Base-by-base conservation (phyloP, 73 alveolate species). In the Blepharisma stoltei region DNA sequence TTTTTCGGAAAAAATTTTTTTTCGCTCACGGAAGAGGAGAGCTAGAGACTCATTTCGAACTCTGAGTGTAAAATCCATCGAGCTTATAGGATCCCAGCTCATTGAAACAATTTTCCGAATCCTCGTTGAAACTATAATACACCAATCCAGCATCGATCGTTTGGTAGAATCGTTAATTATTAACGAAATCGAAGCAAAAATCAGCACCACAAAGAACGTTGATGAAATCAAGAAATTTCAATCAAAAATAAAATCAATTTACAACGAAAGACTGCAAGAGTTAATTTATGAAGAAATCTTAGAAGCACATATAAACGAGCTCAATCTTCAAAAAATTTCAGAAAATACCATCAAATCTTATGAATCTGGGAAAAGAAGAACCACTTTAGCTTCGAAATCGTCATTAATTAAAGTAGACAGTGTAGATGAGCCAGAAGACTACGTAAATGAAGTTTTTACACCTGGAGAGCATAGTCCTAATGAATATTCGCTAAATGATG, bases 381-480 rank as follows among this genome's bases (percentile, higher is more conserved):
- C 18, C 45, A 11, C 45, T 60, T 60, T 60, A 60, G 23, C 73
- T 20, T 14, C 23, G 18, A 60, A 60, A 14, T 14, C 73, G 23
- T 8, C 46, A 14, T 14, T 60, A 18, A 14, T 60, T 20, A 60
- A 60, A 25, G 23, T 14, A 2, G 45, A n/a, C 11, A 32, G 41
- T 32, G 23, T 38, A 14, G 14, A 14, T 60, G 73, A 60, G 18
- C 73, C 73, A 14, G 73, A 60, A 14, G 73, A 60, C 23, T 60
- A 60, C 5, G 73, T 38, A 18, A 38, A 8, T 20, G 73, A 60
- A 8, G 73, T 14, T 14, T 60, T 60, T 38, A 60, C 73, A 14
- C 73, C 73, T 2, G 73, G 73, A 38, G 73, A 60, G 45, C 73
- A 60, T 4, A 14, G 46, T 20, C 73, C 73, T 20, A n/a, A 25